These are phyloP conservation scores for Papilionanthe hybrid DNA, from an alignment of 116 monocot genomes.

Conservation along the genomic window DNA sequence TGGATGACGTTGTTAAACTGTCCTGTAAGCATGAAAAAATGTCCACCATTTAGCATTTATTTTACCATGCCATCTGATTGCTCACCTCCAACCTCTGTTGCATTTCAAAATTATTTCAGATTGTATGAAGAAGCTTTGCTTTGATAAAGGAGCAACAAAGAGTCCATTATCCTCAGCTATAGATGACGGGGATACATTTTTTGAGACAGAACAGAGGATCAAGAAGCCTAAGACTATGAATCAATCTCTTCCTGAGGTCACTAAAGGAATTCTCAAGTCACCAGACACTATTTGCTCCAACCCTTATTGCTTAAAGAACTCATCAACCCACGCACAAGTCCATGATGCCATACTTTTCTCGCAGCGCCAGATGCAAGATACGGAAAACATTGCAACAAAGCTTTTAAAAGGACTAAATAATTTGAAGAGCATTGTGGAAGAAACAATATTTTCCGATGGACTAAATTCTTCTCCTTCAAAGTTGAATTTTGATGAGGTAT, in stretches of 20 bases:
- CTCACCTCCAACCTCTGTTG: not conserved
- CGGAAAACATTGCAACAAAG: constrained; percentile 34
- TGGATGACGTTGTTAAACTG: constrained; percentile 19
- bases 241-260: constrained; percentile 9
- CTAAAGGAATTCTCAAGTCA: constrained; percentile 26
- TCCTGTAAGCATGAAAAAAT: constrained; percentile 17
- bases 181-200: constrained; percentile 9
- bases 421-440: constrained; percentile 38
- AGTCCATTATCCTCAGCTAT: not conserved
- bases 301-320: constrained; percentile 20
- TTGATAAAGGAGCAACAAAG: constrained; percentile 16
- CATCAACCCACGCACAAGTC: constrained; percentile 14
- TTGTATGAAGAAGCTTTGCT: constrained; percentile 16
- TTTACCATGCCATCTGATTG: not conserved
- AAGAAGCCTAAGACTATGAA: constrained; percentile 21
- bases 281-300: constrained; percentile 7
- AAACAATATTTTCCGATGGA: constrained; percentile 20
- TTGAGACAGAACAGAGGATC: not conserved
- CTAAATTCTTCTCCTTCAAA: constrained; percentile 13
- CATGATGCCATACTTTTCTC: constrained; percentile 48
- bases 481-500: constrained; percentile 38
- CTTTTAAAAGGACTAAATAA: constrained; percentile 36
- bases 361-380: constrained; percentile 51
- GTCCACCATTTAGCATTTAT: not conserved
- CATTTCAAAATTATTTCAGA: constrained; percentile 9